Percentiles rank a stretch among this genome's conserved stretches.
phyloP scores from a whole-genome alignment of 2,329 filamentous ascomycete genomes.

The Penicillium oxalicum region DNA sequence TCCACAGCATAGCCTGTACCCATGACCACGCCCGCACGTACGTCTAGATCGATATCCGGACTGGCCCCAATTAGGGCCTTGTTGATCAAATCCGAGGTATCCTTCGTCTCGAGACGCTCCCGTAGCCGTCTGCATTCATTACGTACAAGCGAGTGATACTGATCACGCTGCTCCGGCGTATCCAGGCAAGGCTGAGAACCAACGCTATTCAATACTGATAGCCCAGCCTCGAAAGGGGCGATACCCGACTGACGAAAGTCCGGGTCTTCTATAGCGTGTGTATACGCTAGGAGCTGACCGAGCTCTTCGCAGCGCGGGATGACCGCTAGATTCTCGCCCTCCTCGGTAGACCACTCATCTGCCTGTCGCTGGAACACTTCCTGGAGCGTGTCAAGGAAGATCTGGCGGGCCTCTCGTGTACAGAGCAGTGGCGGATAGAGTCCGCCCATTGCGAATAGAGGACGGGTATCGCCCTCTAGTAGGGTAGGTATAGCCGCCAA shows the following conservation, averaged over 20 bases:
- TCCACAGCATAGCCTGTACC: neutral
- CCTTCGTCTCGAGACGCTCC: neutral
- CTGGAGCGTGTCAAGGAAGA: neutral
- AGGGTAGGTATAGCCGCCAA: neutral
- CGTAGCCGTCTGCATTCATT: neutral
- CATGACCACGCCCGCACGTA: neutral
- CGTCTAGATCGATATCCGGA: neutral
- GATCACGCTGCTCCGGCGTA: neutral
- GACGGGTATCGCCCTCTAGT: neutral
- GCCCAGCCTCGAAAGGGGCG: neutral
- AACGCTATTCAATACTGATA: neutral
- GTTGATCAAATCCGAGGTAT: neutral
- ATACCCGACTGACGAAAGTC: neutral
- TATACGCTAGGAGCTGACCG: neutral
- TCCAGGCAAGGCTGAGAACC: neutral
- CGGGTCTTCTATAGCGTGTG: neutral
- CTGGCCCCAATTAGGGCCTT: neutral
- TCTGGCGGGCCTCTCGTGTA: neutral
- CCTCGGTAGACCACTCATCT: neutral
- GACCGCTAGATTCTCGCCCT: neutral
- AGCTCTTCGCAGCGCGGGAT: neutral
- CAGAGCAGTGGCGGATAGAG: neutral
- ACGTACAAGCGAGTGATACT: no score
- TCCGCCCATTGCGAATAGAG: neutral
- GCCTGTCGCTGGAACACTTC: neutral